Evolutionary conservation across 148 eudicot genomes (phyloP).

Genomic region (Linanthus parryae): DNA sequence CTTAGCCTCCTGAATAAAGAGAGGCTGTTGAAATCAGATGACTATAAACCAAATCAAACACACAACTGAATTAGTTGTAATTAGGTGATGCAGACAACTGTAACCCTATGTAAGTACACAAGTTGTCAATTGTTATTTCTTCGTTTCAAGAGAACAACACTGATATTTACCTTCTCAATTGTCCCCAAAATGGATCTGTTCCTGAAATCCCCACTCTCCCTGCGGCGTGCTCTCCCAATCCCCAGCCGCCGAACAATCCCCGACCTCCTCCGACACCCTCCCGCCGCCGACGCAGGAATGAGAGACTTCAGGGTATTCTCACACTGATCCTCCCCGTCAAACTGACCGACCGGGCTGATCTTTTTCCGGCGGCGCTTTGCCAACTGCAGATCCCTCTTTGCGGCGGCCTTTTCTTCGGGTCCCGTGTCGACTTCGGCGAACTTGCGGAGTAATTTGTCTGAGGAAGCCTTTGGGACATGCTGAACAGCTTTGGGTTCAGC

Average conservation of each 20-base stretch:
- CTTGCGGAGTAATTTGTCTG: slow-evolving; percentile 67
- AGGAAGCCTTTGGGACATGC: slow-evolving; percentile 63
- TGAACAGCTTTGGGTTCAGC: slow-evolving; percentile 33
- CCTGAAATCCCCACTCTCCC: slow-evolving; percentile 30
- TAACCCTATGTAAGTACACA: too few relatives aligned
- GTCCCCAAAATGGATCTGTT: slow-evolving; percentile 45
- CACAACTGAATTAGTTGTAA: too few relatives aligned
- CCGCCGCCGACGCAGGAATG: slow-evolving; percentile 22
- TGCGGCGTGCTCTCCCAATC: slow-evolving; percentile 32
- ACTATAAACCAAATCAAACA: too few relatives aligned
- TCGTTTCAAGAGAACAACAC: too few relatives aligned
- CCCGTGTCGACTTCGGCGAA: slow-evolving; percentile 52
- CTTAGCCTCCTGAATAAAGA: too few relatives aligned
- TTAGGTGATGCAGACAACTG: too few relatives aligned
- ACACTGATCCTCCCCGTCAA: not conserved
- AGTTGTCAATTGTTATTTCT: too few relatives aligned
- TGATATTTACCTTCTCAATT: slow-evolving; percentile 80
- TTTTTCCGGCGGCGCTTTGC: slow-evolving; percentile 29
- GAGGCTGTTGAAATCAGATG: too few relatives aligned
- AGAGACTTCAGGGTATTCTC: slow-evolving; percentile 29
- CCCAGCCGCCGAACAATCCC: slow-evolving; percentile 32
- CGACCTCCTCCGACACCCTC: slow-evolving; percentile 20
- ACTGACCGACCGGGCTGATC: not conserved
- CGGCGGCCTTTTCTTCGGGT: slow-evolving; percentile 11
- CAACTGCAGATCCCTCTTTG: slow-evolving; percentile 17